Conservation (phyloP, 1,284 basidiomycete genomes). For the Limonomyces culmigenus region DNA sequence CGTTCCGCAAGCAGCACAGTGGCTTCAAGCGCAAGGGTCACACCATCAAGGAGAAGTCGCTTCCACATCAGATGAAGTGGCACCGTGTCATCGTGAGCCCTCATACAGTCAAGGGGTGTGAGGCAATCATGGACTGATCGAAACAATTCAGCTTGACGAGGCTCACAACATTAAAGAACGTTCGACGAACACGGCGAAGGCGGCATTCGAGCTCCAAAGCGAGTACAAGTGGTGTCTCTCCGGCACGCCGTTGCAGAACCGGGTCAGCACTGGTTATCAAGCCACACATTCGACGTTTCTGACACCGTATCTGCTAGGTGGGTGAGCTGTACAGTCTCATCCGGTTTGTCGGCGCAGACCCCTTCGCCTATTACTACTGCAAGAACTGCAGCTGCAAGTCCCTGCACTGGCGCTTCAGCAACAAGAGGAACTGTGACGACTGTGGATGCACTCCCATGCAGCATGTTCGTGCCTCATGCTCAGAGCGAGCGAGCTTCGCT, state of each 20-base stretch:
- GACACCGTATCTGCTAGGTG: no score
- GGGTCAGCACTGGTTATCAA: no score
- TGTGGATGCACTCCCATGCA: slow-evolving; percentile 94
- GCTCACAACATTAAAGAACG: slow-evolving; percentile 98
- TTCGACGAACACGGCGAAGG: slow-evolving; percentile 90
- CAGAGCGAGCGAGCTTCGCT: slow-evolving; percentile 1
- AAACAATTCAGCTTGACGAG: slow-evolving; percentile 96
- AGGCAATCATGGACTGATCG: slow-evolving; percentile 5
- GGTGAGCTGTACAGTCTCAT: slow-evolving; percentile 96
- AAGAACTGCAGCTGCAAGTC: slow-evolving; percentile 78
- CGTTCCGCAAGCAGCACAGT: slow-evolving; percentile 82
- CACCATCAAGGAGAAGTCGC: slow-evolving; percentile 80
- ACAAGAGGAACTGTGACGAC: slow-evolving; percentile 74
- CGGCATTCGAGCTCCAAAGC: slow-evolving; percentile 76
- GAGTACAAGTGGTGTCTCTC: slow-evolving; percentile 91
- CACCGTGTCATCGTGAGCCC: slow-evolving; percentile 50
- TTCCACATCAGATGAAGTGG: slow-evolving; percentile 81
- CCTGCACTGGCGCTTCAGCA: slow-evolving; percentile 78
- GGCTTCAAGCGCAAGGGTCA: slow-evolving; percentile 82
- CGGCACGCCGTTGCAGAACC: slow-evolving; percentile 94
- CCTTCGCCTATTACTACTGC: slow-evolving; percentile 89
- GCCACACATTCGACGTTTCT: no score
- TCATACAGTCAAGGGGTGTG: background rate
- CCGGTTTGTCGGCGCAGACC: slow-evolving; percentile 82
- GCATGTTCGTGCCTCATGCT: slow-evolving; percentile 35